Percentiles rank a stretch among this genome's conserved stretches.
These are phyloP conservation scores for Fusarium sacchari DNA, from an alignment of 2,329 filamentous ascomycete genomes.

Conservation along the genomic window DNA sequence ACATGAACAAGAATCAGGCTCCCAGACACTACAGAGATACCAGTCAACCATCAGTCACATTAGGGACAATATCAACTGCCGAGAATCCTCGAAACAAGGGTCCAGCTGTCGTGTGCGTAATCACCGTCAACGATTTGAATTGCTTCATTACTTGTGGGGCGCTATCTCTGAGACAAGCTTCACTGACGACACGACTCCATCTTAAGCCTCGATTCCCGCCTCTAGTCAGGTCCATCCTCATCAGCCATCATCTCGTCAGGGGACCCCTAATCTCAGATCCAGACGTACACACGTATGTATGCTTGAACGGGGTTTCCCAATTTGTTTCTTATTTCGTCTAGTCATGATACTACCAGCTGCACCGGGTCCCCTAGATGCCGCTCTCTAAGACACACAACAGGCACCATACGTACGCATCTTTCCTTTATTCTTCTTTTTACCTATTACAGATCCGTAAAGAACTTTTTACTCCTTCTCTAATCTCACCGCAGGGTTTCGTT, in stretches of 20 bases:
- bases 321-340: slow-evolving; percentile 36
- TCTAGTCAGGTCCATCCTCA: slow-evolving; percentile 32
- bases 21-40: not conserved
- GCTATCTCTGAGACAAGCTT: slow-evolving; percentile 12
- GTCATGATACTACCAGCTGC: slow-evolving; percentile 31
- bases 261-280: slow-evolving; percentile 9
- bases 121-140: slow-evolving; percentile 18
- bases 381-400: slow-evolving; percentile 2
- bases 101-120: slow-evolving; percentile 28
- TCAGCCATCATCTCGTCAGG: slow-evolving; percentile 15
- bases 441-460: not conserved
- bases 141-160: slow-evolving; percentile 23
- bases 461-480: slow-evolving; percentile 78
- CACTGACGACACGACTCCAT: slow-evolving; percentile 36
- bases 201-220: slow-evolving; percentile 29
- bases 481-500: slow-evolving; percentile 89
- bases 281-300: not conserved
- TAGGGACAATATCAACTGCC: slow-evolving; percentile 8
- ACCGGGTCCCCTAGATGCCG: slow-evolving; percentile 23
- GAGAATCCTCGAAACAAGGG: slow-evolving; percentile 12
- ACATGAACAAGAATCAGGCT: not conserved
- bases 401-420: slow-evolving; percentile 11
- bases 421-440: not conserved
- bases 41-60: not conserved
- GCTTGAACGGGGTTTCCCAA: slow-evolving; percentile 13